Base-by-base conservation (phyloP, 768 basidiomycete species). In the Cubamyces sp. region DNA sequence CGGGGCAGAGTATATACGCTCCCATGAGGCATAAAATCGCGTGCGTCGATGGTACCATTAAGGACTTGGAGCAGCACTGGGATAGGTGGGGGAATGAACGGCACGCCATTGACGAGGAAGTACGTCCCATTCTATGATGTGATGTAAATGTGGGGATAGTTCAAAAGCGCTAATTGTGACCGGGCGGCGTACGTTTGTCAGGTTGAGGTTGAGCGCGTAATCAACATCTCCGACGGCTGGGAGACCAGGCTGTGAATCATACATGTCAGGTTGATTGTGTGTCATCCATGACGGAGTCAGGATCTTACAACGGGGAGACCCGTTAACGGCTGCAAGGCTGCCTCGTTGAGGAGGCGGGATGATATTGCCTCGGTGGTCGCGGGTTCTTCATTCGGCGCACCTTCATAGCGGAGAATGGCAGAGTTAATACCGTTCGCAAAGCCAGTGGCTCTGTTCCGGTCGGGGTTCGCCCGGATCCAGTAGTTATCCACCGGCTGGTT, bases 51-150 rank as follows among this genome's bases (percentile, higher is more conserved):
- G 5, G 80, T 80, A 0, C 86, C 86, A 52, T 81, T 85, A 39
- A 87, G 68, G 41, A 87, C 82, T 64, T 87, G 86, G 16, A 86
- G 77, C 12, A 87, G 77, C 14, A 85, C 79, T 0, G 86, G 85
- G 0, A 79, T 72, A 0, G 76, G 74, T 0, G 85, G 84, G 1
- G 76, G 68, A 2, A 66, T 50, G 67, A 74, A 84, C 30, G 71
- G 66, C 48, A 65, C 64, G 18, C 68, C 70, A 56, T 81, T 81
- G 47, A 80, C 65, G 6, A 62, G 61, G 68, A 76, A 80, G 5
- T 66, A 50, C 23, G 63, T 56, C 25, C 43, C 19, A 66, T 65
- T 21, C 62, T 64, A 48, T 54, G 69, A 41, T 28, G 55, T 5
- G 23, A 7, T 23, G 26, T 5, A 2, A 48, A 4, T n/a, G 56